phyloP scores from a whole-genome alignment of 306 rosid genomes.

The Cucumis cinereus region DNA sequence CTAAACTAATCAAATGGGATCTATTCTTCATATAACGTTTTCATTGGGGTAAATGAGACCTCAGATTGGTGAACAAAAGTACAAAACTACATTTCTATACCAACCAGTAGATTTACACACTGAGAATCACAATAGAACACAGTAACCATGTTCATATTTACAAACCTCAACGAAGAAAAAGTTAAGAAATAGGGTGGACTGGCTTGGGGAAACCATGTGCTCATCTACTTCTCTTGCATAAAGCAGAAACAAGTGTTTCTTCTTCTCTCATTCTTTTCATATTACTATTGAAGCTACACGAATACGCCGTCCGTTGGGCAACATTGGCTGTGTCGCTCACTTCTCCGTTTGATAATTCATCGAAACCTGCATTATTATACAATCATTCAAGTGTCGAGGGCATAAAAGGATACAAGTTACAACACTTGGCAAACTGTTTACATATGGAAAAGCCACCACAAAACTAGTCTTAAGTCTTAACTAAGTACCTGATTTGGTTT shows the following conservation, averaged over 20 bases:
- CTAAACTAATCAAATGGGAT: too few species aligned
- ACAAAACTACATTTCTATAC: neutral
- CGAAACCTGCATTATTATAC: neutral
- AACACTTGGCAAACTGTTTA: neutral
- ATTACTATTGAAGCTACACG: slow-evolving; percentile 35
- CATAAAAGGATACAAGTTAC: neutral
- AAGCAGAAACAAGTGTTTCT: slow-evolving; percentile 30
- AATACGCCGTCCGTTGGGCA: slow-evolving; percentile 13
- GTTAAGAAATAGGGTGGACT: neutral
- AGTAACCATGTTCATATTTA: neutral
- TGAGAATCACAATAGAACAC: neutral
- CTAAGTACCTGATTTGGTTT: slow-evolving; percentile 34
- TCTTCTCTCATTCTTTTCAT: slow-evolving; percentile 43
- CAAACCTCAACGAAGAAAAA: slow-evolving; percentile 3
- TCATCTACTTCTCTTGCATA: slow-evolving; percentile 43
- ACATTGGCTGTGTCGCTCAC: slow-evolving; percentile 9
- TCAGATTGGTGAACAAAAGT: neutral
- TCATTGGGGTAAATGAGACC: too few species aligned
- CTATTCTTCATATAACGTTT: too few species aligned
- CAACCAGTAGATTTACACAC: neutral
- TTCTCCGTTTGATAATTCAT: slow-evolving; percentile 17
- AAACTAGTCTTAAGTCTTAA: neutral
- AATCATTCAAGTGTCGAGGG: neutral
- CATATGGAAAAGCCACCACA: neutral
- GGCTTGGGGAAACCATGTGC: neutral